phyloP scores from a whole-genome alignment of 2,329 filamentous ascomycete genomes.

The Keithomyces neogunnii region DNA sequence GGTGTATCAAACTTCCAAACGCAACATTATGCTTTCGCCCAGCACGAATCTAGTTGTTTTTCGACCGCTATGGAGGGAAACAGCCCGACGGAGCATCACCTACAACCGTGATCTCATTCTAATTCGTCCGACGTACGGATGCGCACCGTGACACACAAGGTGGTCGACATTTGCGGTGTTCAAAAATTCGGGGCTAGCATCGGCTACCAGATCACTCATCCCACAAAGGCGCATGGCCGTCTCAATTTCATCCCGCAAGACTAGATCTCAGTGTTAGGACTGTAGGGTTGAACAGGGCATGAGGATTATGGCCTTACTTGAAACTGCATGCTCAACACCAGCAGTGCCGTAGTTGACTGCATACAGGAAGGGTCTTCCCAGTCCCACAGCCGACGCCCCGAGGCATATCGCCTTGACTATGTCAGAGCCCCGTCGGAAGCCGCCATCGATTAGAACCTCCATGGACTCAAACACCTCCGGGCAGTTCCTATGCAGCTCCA shows the following conservation, averaged over 20 bases:
- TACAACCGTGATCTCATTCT: neutral
- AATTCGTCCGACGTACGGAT: neutral
- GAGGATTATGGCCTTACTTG: slow-evolving; percentile 32
- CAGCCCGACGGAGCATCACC: no score
- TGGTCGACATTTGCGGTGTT: slow-evolving; percentile 45
- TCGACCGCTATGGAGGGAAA: no score
- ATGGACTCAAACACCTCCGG: slow-evolving; percentile 51
- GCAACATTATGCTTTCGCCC: no score
- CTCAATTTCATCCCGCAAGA: slow-evolving; percentile 50
- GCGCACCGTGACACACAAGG: slow-evolving; percentile 12
- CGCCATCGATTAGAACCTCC: slow-evolving; percentile 58
- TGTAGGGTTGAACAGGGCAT: neutral
- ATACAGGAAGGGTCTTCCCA: slow-evolving; percentile 54
- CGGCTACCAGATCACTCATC: slow-evolving; percentile 46
- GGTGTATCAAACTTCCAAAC: no score
- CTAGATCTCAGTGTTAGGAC: neutral
- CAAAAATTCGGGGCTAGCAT: slow-evolving; percentile 53
- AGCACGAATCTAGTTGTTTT: no score
- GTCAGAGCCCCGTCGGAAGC: slow-evolving; percentile 56
- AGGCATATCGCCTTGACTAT: slow-evolving; percentile 59
- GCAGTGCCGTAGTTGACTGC: slow-evolving; percentile 53
- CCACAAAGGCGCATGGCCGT: slow-evolving; percentile 60
- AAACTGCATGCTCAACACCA: slow-evolving; percentile 42
- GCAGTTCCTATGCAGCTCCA: slow-evolving; percentile 54
- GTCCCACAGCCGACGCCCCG: slow-evolving; percentile 54